Percentiles rank a stretch among this genome's conserved stretches.
Evolutionary conservation across 2,329 filamentous ascomycete genomes (phyloP).

Genomic region (Claviceps pusilla): DNA sequence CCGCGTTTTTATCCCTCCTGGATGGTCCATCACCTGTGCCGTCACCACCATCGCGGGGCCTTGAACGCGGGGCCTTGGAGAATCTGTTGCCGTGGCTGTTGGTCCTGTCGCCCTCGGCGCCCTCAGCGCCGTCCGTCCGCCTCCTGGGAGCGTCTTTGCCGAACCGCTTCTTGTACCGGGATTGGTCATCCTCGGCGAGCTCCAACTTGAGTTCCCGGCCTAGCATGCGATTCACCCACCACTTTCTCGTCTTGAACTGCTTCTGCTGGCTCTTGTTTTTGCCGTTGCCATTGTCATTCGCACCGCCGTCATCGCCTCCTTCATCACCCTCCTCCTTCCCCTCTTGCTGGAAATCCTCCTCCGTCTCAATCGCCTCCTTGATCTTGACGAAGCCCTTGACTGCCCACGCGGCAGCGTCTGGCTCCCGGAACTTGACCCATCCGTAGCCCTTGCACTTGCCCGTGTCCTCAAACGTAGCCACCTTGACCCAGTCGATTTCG

Average conservation of each 20-base stretch:
- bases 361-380: slow-evolving; percentile 47
- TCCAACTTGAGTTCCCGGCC: slow-evolving; percentile 76
- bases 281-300: slow-evolving; percentile 14
- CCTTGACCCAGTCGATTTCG: slow-evolving; percentile 63
- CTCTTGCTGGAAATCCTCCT: slow-evolving; percentile 42
- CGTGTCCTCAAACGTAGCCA: slow-evolving; percentile 90
- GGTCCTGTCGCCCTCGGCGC: slow-evolving; percentile 10
- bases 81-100: slow-evolving; percentile 2
- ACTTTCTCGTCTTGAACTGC: slow-evolving; percentile 48
- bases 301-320: slow-evolving; percentile 16
- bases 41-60: slow-evolving; percentile 15
- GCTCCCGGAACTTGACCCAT: slow-evolving; percentile 80
- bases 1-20: not conserved
- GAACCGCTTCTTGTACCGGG: slow-evolving; percentile 86
- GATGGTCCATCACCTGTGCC: slow-evolving; percentile 12
- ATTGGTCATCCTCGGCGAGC: slow-evolving; percentile 80
- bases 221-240: slow-evolving; percentile 74
- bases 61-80: slow-evolving; percentile 22
- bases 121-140: slow-evolving; percentile 9
- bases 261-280: slow-evolving; percentile 20
- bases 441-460: slow-evolving; percentile 97
- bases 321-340: slow-evolving; percentile 31
- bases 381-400: slow-evolving; percentile 71
- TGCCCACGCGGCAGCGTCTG: slow-evolving; percentile 51
- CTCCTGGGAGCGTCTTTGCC: slow-evolving; percentile 50